Conservation (phyloP, 768 basidiomycete genomes). For the Pleurotus platypus region DNA sequence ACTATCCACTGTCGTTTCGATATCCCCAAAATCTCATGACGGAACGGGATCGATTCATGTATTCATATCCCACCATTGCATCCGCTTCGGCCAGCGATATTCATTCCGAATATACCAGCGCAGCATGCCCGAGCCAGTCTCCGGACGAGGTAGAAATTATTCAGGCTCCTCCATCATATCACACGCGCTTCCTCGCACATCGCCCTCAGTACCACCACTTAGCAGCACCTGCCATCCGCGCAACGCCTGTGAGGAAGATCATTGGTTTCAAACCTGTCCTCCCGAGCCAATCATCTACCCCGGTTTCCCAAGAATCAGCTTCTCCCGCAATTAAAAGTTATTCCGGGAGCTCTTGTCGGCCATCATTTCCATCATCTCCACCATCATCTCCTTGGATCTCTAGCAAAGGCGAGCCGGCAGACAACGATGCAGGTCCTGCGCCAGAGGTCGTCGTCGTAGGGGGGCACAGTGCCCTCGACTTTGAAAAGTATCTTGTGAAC, state of each 20-base stretch:
- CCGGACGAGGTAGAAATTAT: conserved; percentile 1
- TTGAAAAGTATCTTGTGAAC: conserved; percentile 36
- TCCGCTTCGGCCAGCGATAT: conserved; percentile 7
- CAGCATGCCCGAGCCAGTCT: conserved; percentile 7
- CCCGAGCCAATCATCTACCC: conserved; percentile 10
- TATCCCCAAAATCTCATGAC: conserved; percentile 15
- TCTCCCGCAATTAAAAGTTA: conserved; percentile 9
- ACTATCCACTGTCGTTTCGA: conserved; percentile 13
- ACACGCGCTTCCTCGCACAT: neutral
- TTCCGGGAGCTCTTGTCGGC: conserved; percentile 25
- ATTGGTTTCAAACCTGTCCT: conserved; percentile 16
- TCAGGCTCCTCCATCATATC: neutral
- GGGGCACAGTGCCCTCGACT: conserved; percentile 23
- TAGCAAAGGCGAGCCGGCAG: conserved; percentile 24
- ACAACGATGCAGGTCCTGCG: conserved; percentile 28
- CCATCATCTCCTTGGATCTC: conserved; percentile 35
- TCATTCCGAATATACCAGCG: conserved; percentile 10
- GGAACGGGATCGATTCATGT: conserved; percentile 34
- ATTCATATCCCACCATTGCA: conserved; percentile 31
- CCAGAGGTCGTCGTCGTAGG: conserved; percentile 22
- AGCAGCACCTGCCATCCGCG: conserved; percentile 12
- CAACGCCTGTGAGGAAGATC: conserved; percentile 15
- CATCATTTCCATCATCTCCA: conserved; percentile 32
- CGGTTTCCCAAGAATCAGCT: conserved; percentile 3
- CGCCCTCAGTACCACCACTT: neutral